phyloP scores from a whole-genome alignment of 495 filamentous ascomycete genomes.

The Penicillium dipodomyicola region DNA sequence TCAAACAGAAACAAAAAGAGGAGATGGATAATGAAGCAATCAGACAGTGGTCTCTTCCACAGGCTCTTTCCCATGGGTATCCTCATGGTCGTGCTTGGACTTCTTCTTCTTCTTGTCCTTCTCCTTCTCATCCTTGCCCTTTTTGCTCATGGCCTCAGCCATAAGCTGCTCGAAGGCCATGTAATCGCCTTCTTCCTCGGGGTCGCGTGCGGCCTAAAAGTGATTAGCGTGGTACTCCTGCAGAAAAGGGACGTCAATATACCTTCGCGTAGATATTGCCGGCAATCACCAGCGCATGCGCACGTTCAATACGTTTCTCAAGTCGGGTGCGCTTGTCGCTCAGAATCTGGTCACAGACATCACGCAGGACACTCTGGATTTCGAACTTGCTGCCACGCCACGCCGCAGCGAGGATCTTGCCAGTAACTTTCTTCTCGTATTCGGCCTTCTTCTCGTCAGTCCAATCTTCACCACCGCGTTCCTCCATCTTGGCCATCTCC shows the following conservation, averaged over 20 bases:
- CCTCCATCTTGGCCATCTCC: slow-evolving; percentile 95
- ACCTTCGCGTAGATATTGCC: slow-evolving; percentile 89
- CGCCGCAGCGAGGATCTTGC: slow-evolving; percentile 97
- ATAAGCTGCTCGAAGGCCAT: slow-evolving; percentile 99
- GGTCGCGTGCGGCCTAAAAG: slow-evolving; percentile 75
- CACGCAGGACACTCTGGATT: slow-evolving; percentile 91
- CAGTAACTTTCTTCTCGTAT: slow-evolving; percentile 90
- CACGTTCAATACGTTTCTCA: slow-evolving; percentile 84
- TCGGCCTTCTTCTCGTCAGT: slow-evolving; percentile 98
- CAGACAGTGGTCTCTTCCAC: slow-evolving; percentile 18
- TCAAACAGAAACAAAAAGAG: neutral
- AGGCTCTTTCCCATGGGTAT: slow-evolving; percentile 11
- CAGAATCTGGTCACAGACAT: slow-evolving; percentile 72
- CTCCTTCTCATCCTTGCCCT: slow-evolving; percentile 74
- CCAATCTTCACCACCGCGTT: slow-evolving; percentile 95
- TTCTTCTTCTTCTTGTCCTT: slow-evolving; percentile 74
- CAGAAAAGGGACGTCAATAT: slow-evolving; percentile 25
- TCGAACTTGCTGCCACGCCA: slow-evolving; percentile 98
- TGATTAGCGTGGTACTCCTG: slow-evolving; percentile 7
- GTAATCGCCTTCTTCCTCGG: slow-evolving; percentile 97
- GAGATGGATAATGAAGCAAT: neutral
- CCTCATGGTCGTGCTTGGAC: slow-evolving; percentile 26
- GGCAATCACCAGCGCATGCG: slow-evolving; percentile 80
- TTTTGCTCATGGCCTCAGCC: slow-evolving; percentile 92
- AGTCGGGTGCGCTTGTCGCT: slow-evolving; percentile 79